Percentiles rank a stretch among this genome's conserved stretches.
phyloP scores from a whole-genome alignment of 2,329 filamentous ascomycete genomes.

The Simplicillium sp. region DNA sequence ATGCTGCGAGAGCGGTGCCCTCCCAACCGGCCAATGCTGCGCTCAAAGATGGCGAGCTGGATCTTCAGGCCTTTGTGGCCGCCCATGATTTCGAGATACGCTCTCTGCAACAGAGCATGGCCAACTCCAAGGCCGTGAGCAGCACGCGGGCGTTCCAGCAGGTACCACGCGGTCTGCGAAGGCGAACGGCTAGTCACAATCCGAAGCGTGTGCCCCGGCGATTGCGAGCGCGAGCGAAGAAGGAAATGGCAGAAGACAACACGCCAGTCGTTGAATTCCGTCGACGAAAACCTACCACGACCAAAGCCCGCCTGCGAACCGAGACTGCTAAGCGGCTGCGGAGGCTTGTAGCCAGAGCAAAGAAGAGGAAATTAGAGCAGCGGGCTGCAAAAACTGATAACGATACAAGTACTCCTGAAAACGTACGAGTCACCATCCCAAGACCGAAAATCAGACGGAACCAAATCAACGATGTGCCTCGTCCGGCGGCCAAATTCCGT shows the following conservation, averaged over 20 bases:
- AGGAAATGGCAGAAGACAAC: conserved; percentile 81
- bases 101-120: conserved; percentile 75
- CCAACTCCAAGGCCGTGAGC: conserved; percentile 52
- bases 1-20: conserved; percentile 38
- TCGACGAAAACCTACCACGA: conserved; percentile 50
- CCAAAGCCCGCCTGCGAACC: conserved; percentile 53
- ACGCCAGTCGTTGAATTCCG: conserved; percentile 67
- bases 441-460: conserved; percentile 63
- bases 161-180: conserved; percentile 73
- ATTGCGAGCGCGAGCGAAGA: conserved; percentile 57
- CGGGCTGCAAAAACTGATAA: conserved; percentile 19
- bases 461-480: conserved; percentile 50
- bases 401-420: conserved; percentile 9
- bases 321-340: conserved; percentile 68
- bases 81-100: conserved; percentile 85
- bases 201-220: conserved; percentile 78
- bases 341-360: conserved; percentile 45
- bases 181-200: conserved; percentile 92
- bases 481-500: conserved; percentile 58
- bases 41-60: conserved; percentile 65
- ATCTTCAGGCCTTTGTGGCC: conserved; percentile 75
- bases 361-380: conserved; percentile 17
- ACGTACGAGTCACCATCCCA: conserved; percentile 14
- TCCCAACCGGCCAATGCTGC: conserved; percentile 40
- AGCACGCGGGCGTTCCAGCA: conserved; percentile 78